phyloP scores from a whole-genome alignment of 2,329 filamentous ascomycete genomes.

The Fusarium sublunatum region DNA sequence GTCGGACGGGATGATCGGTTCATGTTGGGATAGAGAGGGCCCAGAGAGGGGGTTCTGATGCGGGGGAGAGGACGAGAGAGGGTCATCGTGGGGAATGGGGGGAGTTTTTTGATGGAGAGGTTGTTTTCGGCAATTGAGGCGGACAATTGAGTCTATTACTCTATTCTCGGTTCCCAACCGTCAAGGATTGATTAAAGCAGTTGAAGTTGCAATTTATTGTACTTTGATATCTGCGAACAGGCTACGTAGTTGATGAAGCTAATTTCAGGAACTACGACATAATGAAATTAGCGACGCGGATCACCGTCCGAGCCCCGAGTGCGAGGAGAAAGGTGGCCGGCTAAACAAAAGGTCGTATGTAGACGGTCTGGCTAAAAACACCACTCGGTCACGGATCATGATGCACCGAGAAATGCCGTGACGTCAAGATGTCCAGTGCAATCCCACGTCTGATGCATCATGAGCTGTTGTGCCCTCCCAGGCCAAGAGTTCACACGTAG shows the following conservation, averaged over 20 bases:
- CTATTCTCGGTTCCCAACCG: not conserved
- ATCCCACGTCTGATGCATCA: slow-evolving; percentile 7
- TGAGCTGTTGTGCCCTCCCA: not conserved
- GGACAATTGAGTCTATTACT: not conserved
- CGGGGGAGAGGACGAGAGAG: slow-evolving; percentile 31
- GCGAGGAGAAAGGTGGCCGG: not conserved
- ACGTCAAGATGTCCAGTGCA: slow-evolving; percentile 11
- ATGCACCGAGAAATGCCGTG: slow-evolving; percentile 11
- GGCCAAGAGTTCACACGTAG: not conserved
- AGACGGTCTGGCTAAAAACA: not conserved
- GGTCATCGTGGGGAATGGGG: slow-evolving; percentile 28
- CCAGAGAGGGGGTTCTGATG: slow-evolving; percentile 13
- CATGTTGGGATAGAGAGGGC: slow-evolving; percentile 9
- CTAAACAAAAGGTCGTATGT: not conserved
- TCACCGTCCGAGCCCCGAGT: slow-evolving; percentile 5
- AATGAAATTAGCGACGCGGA: slow-evolving; percentile 29
- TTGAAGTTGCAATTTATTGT: not conserved
- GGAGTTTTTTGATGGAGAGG: slow-evolving; percentile 11
- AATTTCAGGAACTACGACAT: slow-evolving; percentile 1
- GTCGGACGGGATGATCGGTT: slow-evolving; percentile 33
- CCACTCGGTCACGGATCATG: not conserved
- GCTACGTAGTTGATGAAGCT: not conserved
- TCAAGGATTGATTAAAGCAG: not conserved
- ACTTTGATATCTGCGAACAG: not conserved
- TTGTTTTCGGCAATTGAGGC: slow-evolving; percentile 21